Percentiles rank a stretch among this genome's conserved stretches.
phyloP scores from a whole-genome alignment of 2,329 filamentous ascomycete species.

The Microsporum audouinii region DNA sequence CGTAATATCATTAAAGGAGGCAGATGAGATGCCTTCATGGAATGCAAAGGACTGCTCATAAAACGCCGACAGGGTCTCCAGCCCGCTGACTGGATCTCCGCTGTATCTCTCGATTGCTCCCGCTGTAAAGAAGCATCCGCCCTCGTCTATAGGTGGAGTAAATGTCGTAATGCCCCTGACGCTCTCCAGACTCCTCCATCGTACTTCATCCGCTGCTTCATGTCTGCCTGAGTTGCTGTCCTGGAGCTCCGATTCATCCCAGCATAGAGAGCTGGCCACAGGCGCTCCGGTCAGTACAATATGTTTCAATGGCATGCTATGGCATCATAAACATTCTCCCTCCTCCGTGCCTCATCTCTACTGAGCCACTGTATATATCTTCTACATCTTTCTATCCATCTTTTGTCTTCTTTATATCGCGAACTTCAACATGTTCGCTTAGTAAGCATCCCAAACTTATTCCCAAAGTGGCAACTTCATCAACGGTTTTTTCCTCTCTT shows the following conservation, averaged over 20 bases:
- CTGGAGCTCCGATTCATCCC: conserved; percentile 43
- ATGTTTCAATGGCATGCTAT: conserved; percentile 22
- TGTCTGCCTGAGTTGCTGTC: background rate
- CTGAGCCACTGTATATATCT: background rate
- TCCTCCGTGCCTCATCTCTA: background rate
- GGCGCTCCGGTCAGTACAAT: conserved; percentile 55
- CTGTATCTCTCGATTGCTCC: conserved; percentile 14
- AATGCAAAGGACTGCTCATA: conserved; percentile 66
- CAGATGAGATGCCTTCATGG: conserved; percentile 41
- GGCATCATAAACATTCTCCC: background rate
- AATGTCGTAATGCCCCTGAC: background rate
- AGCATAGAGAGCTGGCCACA: conserved; percentile 41
- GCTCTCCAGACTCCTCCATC: conserved; percentile 13
- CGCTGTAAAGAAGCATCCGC: conserved; percentile 12
- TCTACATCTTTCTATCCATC: background rate
- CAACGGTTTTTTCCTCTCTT: background rate
- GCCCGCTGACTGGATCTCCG: conserved; percentile 13
- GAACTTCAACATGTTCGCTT: background rate
- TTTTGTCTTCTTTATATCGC: background rate
- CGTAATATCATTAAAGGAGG: conserved; percentile 7
- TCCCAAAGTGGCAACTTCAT: background rate
- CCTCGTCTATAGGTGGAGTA: conserved; percentile 8
- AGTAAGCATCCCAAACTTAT: background rate
- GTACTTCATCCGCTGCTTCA: background rate
- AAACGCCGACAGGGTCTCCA: conserved; percentile 49